Conservation (phyloP, 805 yeast species). For the Candida qinlingensis region DNA sequence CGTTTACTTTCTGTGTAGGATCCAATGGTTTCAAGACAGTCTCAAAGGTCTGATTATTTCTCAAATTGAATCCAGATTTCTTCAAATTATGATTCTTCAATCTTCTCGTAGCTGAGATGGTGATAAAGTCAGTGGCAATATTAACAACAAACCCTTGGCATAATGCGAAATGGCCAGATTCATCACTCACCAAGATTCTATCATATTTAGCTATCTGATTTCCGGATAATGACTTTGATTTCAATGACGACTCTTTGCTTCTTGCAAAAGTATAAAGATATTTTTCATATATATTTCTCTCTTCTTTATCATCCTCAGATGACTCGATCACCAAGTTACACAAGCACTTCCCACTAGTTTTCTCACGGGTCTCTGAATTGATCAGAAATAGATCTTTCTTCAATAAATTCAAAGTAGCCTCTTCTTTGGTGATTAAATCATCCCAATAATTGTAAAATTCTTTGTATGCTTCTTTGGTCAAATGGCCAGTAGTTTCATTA, state of each 20-base stretch:
- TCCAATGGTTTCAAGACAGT: conserved; percentile 35
- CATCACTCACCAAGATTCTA: conserved; percentile 71
- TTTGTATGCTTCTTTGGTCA: conserved; percentile 38
- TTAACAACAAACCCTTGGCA: conserved; percentile 54
- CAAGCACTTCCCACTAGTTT: conserved; percentile 50
- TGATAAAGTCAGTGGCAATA: conserved; percentile 38
- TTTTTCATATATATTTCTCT: conserved; percentile 16
- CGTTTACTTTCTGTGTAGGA: conserved; percentile 8
- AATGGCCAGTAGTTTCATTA: conserved; percentile 44
- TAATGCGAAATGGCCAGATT: conserved; percentile 68
- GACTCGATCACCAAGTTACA: conserved; percentile 42
- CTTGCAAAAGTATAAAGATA: conserved; percentile 49
- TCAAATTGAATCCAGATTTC: conserved; percentile 36
- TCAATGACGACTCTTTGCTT: conserved; percentile 9
- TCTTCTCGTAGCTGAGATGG: conserved; percentile 49
- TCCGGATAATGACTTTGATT: conserved; percentile 18
- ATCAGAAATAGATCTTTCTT: conserved; percentile 58
- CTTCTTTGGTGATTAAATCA: conserved; percentile 66
- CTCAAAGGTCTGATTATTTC: conserved; percentile 44
- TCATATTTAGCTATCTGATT: conserved; percentile 57
- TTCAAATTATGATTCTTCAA: conserved; percentile 33
- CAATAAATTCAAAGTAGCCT: conserved; percentile 43
- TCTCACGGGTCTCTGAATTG: conserved; percentile 54
- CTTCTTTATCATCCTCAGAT: conserved; percentile 18
- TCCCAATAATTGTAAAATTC: conserved; percentile 74